These are phyloP conservation scores for Amanita subjunquillea DNA, from an alignment of 768 basidiomycete species.

Conservation along the genomic window DNA sequence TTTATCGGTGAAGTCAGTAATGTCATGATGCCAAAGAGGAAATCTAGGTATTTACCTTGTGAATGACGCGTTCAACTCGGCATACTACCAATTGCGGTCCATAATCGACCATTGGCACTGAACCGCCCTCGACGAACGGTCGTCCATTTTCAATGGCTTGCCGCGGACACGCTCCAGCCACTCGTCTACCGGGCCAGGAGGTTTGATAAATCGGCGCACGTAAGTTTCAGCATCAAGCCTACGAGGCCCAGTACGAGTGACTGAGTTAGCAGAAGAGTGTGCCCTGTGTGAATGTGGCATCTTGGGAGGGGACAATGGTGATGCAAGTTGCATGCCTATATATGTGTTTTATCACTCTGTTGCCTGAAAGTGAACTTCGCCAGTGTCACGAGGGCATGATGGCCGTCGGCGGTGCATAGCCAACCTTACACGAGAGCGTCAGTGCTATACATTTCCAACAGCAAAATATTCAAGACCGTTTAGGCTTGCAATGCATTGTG, in stretches of 20 bases:
- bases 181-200: not conserved
- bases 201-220: not conserved
- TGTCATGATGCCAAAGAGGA: not conserved
- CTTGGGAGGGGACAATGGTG: not conserved
- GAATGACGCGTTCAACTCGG: not conserved
- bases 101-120: not conserved
- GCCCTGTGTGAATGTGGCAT: not conserved
- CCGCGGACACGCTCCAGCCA: not conserved
- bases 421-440: not conserved
- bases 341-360: not conserved
- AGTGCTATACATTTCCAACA: not conserved
- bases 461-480: not conserved
- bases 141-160: not conserved
- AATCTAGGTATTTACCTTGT: not conserved
- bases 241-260: not conserved
- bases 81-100: not conserved
- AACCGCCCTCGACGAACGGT: not conserved
- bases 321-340: not conserved
- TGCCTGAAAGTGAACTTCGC: not conserved
- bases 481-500: not conserved
- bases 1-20: not conserved
- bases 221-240: not conserved
- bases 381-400: no score
- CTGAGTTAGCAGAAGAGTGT: not conserved
- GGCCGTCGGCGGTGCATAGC: not conserved